These are phyloP conservation scores for Hysterium pulicare DNA, from an alignment of 2,329 filamentous ascomycete genomes.

Conservation along the genomic window DNA sequence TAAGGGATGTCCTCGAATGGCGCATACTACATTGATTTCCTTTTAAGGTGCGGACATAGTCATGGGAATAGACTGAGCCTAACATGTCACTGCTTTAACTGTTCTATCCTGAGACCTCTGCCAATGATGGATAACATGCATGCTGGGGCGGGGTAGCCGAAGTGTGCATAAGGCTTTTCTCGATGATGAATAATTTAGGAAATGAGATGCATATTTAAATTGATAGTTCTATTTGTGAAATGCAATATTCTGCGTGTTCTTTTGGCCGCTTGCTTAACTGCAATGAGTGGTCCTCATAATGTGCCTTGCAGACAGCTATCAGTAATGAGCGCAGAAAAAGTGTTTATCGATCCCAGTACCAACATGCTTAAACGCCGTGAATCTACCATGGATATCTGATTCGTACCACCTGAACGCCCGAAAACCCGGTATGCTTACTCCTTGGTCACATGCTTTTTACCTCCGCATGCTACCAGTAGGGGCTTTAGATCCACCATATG, in stretches of 20 bases:
- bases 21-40: neutral
- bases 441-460: neutral
- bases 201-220: conserved; percentile 2
- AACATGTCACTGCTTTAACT: conserved; percentile 5
- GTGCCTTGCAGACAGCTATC: too few species aligned
- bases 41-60: conserved; percentile 1
- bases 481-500: too few species aligned
- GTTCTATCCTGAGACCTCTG: too few species aligned
- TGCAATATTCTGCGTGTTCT: too few species aligned
- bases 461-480: too few species aligned
- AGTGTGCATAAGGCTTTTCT: conserved; percentile 3
- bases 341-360: neutral
- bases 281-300: too few species aligned
- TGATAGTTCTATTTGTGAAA: neutral
- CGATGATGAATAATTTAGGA: neutral
- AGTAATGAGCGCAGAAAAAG: too few species aligned
- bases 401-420: conserved; percentile 5
- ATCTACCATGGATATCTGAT: conserved; percentile 3
- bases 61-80: conserved; percentile 16
- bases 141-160: neutral
- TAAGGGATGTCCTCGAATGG: conserved; percentile 12
- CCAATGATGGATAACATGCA: neutral
- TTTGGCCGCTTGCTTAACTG: too few species aligned
- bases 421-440: neutral
- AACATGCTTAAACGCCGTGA: conserved; percentile 1